Conservation (phyloP, 139 green algal species). For the Tetraselmis striata region DNA sequence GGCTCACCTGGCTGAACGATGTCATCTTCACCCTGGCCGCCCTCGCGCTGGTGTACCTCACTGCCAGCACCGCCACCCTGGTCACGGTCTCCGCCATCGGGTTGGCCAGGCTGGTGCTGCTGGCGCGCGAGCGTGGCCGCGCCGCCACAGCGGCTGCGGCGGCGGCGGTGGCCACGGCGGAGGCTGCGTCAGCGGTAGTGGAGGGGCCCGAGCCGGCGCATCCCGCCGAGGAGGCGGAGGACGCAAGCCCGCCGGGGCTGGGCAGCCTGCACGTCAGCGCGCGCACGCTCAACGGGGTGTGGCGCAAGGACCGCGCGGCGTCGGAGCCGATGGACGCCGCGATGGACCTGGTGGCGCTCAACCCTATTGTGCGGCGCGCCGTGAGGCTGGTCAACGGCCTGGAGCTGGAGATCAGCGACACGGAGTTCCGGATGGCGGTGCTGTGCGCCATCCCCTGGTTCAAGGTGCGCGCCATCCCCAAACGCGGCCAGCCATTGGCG, state of each 20-base stretch:
- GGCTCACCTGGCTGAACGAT: background rate
- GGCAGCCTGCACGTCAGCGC: background rate
- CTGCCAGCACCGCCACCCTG: background rate
- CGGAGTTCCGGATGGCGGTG: background rate
- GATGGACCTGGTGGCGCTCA: background rate
- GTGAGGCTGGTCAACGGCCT: background rate
- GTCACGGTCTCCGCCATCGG: background rate
- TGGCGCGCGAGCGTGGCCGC: background rate
- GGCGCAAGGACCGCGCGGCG: background rate
- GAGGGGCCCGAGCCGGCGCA: background rate
- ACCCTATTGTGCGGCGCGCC: background rate
- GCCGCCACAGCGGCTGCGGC: background rate
- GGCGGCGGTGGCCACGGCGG: too few species aligned
- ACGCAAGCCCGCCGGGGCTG: too few species aligned
- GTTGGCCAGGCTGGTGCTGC: background rate
- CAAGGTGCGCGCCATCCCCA: too few species aligned
- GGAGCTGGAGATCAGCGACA: background rate
- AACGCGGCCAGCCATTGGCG: too few species aligned
- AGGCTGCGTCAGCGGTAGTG: background rate
- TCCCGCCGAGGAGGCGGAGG: background rate
- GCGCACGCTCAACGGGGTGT: background rate
- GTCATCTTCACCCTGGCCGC: background rate
- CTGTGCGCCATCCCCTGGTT: background rate
- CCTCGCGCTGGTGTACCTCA: background rate
- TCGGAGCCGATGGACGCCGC: background rate